phyloP scores from a whole-genome alignment of 768 basidiomycete genomes.

The Neoboletus magnificus region DNA sequence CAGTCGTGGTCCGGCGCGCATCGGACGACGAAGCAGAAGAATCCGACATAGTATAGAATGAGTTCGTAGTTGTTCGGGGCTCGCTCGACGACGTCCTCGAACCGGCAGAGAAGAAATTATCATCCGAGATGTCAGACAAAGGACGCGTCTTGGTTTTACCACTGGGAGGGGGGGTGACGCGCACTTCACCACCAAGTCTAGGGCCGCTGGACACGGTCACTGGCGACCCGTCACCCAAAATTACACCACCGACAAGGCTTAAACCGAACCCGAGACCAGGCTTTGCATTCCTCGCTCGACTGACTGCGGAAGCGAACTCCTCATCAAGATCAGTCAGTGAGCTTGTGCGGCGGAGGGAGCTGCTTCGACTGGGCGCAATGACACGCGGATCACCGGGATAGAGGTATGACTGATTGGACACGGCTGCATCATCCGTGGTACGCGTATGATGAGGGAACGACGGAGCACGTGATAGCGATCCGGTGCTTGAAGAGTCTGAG shows the following conservation, averaged over 20 bases:
- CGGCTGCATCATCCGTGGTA: constrained; percentile 71
- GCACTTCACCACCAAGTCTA: constrained; percentile 39
- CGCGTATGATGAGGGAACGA: constrained; percentile 59
- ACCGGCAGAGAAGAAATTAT: constrained; percentile 45
- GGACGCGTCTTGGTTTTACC: constrained; percentile 30
- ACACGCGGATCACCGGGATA: constrained; percentile 73
- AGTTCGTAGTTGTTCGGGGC: constrained; percentile 24
- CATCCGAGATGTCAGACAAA: constrained; percentile 38
- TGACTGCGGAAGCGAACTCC: constrained; percentile 47
- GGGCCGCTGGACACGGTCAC: constrained; percentile 74
- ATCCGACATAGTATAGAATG: constrained; percentile 35
- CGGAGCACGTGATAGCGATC: constrained; percentile 38
- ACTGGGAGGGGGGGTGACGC: constrained; percentile 46
- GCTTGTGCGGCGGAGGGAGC: constrained; percentile 58
- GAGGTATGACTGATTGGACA: constrained; percentile 61
- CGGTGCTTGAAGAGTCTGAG: constrained; percentile 41
- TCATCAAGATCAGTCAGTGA: constrained; percentile 76
- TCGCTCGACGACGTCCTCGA: constrained; percentile 33
- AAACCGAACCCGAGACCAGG: constrained; percentile 45
- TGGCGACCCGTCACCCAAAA: constrained; percentile 54
- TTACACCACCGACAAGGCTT: constrained; percentile 38
- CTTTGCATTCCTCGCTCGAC: constrained; percentile 39
- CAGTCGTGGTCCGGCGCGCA: constrained; percentile 27
- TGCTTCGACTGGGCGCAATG: constrained; percentile 65
- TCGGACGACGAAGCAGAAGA: constrained; percentile 33